Conservation (phyloP, 768 basidiomycete species). For the Tephrocybe sp. region DNA sequence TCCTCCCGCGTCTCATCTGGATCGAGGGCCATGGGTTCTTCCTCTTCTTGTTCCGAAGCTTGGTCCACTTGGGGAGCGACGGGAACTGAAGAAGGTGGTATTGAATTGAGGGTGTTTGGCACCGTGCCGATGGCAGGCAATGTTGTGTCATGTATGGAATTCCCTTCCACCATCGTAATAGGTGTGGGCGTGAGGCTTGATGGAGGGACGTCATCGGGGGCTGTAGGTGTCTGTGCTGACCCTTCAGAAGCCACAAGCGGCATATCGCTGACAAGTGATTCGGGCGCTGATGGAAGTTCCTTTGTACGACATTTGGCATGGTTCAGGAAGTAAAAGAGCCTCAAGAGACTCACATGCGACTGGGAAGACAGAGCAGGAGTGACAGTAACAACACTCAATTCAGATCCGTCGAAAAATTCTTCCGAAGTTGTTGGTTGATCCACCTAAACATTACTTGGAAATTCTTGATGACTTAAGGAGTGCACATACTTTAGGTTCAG, state of each 20-base stretch:
- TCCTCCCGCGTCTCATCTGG: slow-evolving; percentile 18
- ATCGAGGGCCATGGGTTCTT: background rate
- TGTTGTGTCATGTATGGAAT: background rate
- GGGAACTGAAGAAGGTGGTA: background rate
- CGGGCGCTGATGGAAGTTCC: background rate
- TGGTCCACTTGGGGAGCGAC: background rate
- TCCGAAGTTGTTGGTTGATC: slow-evolving; percentile 16
- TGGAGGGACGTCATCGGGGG: background rate
- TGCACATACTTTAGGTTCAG: slow-evolving; percentile 6
- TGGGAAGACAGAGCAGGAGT: slow-evolving; percentile 25
- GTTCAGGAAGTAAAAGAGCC: too few species aligned
- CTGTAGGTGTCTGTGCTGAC: background rate
- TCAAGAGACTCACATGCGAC: slow-evolving; percentile 23
- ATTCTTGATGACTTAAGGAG: background rate
- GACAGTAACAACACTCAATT: slow-evolving; percentile 34
- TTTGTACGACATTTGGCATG: too few species aligned
- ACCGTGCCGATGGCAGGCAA: too few species aligned
- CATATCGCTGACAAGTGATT: background rate
- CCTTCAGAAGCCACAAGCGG: background rate
- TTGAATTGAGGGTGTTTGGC: background rate
- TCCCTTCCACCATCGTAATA: background rate
- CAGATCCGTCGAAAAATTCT: slow-evolving; percentile 31
- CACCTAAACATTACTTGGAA: slow-evolving; percentile 2
- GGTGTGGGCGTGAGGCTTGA: background rate
- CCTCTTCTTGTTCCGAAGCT: slow-evolving; percentile 16